A percentile compares a stretch with the other conserved stretches of the same genome.
Conservation (phyloP, 129 eudicot genomes). For the Tagetes erecta region DNA sequence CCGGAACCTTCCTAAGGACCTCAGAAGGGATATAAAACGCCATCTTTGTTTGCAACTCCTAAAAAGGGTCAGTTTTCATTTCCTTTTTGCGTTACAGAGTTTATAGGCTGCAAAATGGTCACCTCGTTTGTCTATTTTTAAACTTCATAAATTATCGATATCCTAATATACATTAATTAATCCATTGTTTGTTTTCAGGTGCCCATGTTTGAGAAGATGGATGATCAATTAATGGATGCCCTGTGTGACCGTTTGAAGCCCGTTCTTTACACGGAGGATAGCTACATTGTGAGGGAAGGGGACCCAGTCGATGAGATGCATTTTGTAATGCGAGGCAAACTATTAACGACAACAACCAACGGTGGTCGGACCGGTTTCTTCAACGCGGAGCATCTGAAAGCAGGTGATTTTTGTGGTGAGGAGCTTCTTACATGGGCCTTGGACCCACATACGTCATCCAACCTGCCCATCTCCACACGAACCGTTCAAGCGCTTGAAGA, state of each 20-base stretch:
- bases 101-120: background rate
- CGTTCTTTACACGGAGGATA: constrained; percentile 75
- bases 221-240: constrained; percentile 92
- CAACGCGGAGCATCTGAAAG: constrained; percentile 65
- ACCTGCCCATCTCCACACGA: constrained; percentile 88
- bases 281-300: constrained; percentile 87
- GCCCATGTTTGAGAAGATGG: constrained; percentile 98
- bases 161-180: background rate
- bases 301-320: constrained; percentile 97
- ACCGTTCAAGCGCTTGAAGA: constrained; percentile 88
- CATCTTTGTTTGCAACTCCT: constrained; percentile 91
- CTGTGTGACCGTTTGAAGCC: constrained; percentile 93
- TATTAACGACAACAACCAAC: constrained; percentile 72
- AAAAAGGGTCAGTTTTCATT: constrained; percentile 60
- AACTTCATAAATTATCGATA: background rate
- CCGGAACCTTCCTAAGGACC: constrained; percentile 89
- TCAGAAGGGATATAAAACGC: constrained; percentile 93
- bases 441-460: constrained; percentile 85
- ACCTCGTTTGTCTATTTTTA: background rate
- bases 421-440: constrained; percentile 99
- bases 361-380: constrained; percentile 96
- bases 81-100: background rate
- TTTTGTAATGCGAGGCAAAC: constrained; percentile 88
- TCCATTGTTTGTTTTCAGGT: constrained; percentile 48
- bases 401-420: constrained; percentile 98